phyloP scores from a whole-genome alignment of 108 stramenopile species.

The Nannochloropsis oceanica region DNA sequence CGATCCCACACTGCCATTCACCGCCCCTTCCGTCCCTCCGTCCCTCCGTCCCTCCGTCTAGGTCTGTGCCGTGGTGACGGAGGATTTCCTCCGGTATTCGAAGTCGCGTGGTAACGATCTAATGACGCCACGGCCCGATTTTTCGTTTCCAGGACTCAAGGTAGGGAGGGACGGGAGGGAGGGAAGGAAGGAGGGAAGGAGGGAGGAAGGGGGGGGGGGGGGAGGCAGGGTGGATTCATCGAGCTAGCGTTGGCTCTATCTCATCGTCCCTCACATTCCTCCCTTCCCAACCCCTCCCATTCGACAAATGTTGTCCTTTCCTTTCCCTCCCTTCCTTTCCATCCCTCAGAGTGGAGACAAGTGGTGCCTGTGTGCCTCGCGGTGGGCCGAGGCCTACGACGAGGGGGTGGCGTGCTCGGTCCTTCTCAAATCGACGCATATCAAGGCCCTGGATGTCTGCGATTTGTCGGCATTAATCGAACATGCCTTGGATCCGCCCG shows the following conservation, averaged over 20 bases:
- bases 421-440: slow-evolving; percentile 53
- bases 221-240: not conserved
- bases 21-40: not conserved
- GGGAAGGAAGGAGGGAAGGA: not conserved
- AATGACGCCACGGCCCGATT: slow-evolving; percentile 52
- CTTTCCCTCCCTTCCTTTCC: too few species aligned
- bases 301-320: not conserved
- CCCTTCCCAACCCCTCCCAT: not conserved
- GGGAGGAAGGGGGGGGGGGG: not conserved
- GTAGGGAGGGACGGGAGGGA: not conserved
- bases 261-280: not conserved
- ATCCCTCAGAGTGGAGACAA: slow-evolving; percentile 55
- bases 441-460: slow-evolving; percentile 34
- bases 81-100: slow-evolving; percentile 52
- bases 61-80: slow-evolving; percentile 53
- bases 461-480: not conserved
- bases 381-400: slow-evolving; percentile 55
- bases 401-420: slow-evolving; percentile 52
- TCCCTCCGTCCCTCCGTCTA: not conserved
- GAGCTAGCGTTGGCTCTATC: too few species aligned
- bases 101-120: slow-evolving; percentile 61
- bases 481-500: not conserved
- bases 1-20: not conserved
- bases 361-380: slow-evolving; percentile 71
- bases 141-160: slow-evolving; percentile 54